Evolutionary conservation across 2,329 filamentous ascomycete species (phyloP), one percentile per base, ranked within the genome.

Genomic region (Chrysoporthe deuterocubensis): DNA sequence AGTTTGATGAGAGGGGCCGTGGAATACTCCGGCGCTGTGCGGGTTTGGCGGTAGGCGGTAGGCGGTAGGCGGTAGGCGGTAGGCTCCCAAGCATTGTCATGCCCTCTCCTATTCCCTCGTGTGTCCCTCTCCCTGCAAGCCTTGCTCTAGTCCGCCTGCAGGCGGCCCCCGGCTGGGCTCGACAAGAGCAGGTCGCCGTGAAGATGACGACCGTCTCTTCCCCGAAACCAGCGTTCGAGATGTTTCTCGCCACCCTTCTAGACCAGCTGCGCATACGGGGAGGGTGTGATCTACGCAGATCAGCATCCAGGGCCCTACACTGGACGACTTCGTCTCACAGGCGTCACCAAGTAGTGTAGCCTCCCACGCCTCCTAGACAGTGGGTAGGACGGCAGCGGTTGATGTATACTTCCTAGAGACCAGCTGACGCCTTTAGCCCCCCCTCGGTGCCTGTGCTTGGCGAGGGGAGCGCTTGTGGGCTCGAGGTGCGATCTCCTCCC

Each of bases 371-470:
- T 54, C 50, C 21, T 34, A n/a, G 26, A 18, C 58, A 54, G 60
- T 60, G 66, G 56, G 42, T 56, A 42, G 63, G 40, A 50, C 61
- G 37, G 48, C 46, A 61, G 16, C 43, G 42, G 56, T 21, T 34
- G 40, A 32, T 21, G 62, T 56, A 4, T 14, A 8, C 5, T 11
- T 59, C 26, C 44, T 32, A 14, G 9, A 56, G 40, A 48, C 54
- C 66, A 68, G 62, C 52, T 68, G 66, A 65, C 62, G 46, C 40
- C 43, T 61, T 52, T 57, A 2, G 54, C 61, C 18, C 37, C 46
- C 43, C 52, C 56, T 52, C 21, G 21, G 57, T 14, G 40, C 18
- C 4, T 44, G 16, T 48, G 21, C 54, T 43, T 52, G 40, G 62
- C 43, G 54, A 13, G 56, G 62, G 18, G 54, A 52, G 59, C 50